Conservation (phyloP, 164 flowering plant species). For the Dillenia suffruticosa region DNA sequence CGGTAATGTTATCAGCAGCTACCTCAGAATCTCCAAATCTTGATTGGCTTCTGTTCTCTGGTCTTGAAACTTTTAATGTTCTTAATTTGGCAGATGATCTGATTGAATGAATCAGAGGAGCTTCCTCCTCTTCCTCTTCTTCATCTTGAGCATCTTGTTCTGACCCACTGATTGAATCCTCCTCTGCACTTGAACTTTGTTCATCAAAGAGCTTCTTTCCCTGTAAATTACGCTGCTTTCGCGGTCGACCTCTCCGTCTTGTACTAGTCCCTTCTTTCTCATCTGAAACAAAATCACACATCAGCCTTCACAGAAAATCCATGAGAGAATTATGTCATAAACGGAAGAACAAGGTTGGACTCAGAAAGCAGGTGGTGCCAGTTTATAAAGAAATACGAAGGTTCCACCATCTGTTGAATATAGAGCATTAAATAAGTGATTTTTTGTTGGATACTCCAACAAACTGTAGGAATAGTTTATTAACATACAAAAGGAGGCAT, state of each 20-base stretch:
- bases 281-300: slow-evolving; percentile 34
- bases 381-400: too few species aligned
- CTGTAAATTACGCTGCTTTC: slow-evolving; percentile 50
- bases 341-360: too few species aligned
- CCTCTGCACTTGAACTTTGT: slow-evolving; percentile 77
- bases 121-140: slow-evolving; percentile 50
- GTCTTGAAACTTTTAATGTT: slow-evolving; percentile 51
- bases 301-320: too few species aligned
- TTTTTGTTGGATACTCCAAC: too few species aligned
- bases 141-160: slow-evolving; percentile 67
- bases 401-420: too few species aligned
- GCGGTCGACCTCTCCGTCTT: slow-evolving; percentile 79
- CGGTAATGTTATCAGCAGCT: slow-evolving; percentile 26
- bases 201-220: slow-evolving; percentile 93
- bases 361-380: too few species aligned
- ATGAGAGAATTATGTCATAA: too few species aligned
- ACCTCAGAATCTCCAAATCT: slow-evolving; percentile 21
- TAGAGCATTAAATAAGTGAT: too few species aligned
- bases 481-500: too few species aligned
- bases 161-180: slow-evolving; percentile 74
- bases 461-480: too few species aligned
- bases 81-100: slow-evolving; percentile 70
- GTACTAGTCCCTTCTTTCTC: slow-evolving; percentile 58
- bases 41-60: slow-evolving; percentile 33
- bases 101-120: slow-evolving; percentile 63